Conservation (phyloP, 1,284 basidiomycete genomes). For the Puccinia horiana region DNA sequence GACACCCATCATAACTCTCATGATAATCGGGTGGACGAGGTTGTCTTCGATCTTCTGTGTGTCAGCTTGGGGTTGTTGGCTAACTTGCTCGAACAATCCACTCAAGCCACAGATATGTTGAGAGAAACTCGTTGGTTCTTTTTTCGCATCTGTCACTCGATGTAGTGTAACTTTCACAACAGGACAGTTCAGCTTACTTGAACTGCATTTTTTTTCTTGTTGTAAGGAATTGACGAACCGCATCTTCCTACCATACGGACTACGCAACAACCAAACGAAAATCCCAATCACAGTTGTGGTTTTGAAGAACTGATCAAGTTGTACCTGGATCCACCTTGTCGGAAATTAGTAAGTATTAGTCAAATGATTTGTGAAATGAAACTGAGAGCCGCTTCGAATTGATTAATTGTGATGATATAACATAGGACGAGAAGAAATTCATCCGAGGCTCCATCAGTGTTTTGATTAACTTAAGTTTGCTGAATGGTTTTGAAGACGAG, state of each 20-base stretch:
- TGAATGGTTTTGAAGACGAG: neutral
- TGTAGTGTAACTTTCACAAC: neutral
- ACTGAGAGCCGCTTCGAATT: neutral
- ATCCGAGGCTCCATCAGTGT: slow-evolving; percentile 32
- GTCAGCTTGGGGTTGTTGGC: slow-evolving; percentile 37
- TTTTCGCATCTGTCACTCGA: neutral
- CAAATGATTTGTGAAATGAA: neutral
- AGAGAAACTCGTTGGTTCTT: slow-evolving; percentile 19
- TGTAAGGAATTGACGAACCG: neutral
- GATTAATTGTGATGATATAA: neutral
- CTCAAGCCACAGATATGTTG: slow-evolving; percentile 22
- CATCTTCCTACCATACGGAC: neutral
- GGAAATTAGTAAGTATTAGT: slow-evolving; percentile 17
- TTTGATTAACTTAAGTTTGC: slow-evolving; percentile 25
- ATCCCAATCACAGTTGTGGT: neutral
- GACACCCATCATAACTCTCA: neutral
- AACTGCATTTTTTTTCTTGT: neutral
- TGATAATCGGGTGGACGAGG: slow-evolving; percentile 13
- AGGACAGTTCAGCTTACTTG: neutral
- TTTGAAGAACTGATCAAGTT: slow-evolving; percentile 36
- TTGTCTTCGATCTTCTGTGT: slow-evolving; percentile 42
- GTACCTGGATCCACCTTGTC: slow-evolving; percentile 32
- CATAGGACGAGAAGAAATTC: slow-evolving; percentile 40
- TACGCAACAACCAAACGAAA: neutral
- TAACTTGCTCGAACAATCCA: slow-evolving; percentile 33